Base-by-base conservation (phyloP, 2,329 filamentous ascomycete species). In the Niveomyces coronatus region DNA sequence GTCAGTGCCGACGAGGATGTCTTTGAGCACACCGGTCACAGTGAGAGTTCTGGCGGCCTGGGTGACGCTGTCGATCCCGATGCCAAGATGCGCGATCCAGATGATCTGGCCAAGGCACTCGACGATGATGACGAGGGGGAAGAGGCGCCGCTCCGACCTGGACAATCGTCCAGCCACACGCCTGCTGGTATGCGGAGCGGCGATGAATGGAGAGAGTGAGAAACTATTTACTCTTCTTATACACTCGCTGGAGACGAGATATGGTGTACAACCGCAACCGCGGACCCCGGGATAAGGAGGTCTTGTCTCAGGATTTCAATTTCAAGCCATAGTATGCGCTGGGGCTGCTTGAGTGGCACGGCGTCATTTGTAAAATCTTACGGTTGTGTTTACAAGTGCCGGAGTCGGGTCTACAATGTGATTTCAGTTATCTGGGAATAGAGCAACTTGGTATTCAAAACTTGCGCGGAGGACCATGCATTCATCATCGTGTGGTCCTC, bases 61-160 rank as follows among this genome's bases (percentile, higher is more conserved):
- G 61, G 62, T 16, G 64, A 59, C 3, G 57, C 56, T 20, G 60
- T 71, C 5, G 76, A 79, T 48, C 71, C 74, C 0, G 76, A 80
- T 50, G 76, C 76, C 26, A 76, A 68, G 62, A 79, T 81, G 75
- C 66, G 68, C 46, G 76, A 81, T 44, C 76, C 76, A 0, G 76
- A 81, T 52, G 77, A 81, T 55, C 62, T 81, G 39, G 76, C 76
- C 2, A 65, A 63, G 41, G 75, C 68, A 9, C 57, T 81, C 29
- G 69, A 74, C 18, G 70, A 75, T 22, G 74, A 78, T 7, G 71
- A 33, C 4, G 37, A 33, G 17, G 14, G 17, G 4, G 69, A 71
- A 2, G 67, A 55, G 14, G 65, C 44, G 52, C 56, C 42, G 42
- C 46, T 53, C 13, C 53, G 47, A 42, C 51, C 53, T 3, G 49